Evolutionary conservation across 805 yeast species (phyloP).

Genomic region (Grigorovia humatica): DNA sequence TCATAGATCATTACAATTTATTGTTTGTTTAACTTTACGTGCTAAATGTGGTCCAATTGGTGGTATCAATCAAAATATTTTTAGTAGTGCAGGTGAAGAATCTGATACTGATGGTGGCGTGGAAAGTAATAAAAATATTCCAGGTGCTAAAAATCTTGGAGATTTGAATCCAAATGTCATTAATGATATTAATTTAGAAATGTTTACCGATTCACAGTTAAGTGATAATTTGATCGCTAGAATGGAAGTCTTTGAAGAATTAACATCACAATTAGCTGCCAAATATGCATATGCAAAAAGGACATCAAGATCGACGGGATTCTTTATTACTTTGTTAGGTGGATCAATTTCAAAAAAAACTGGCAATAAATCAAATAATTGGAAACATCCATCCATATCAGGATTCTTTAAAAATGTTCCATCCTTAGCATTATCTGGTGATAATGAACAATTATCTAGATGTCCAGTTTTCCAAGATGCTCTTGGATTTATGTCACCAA

Average conservation of each 20-base stretch:
- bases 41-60: slow-evolving; percentile 36
- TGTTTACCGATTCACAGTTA: slow-evolving; percentile 30
- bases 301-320: slow-evolving; percentile 46
- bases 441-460: slow-evolving; percentile 26
- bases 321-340: slow-evolving; percentile 31
- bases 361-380: slow-evolving; percentile 5
- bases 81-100: slow-evolving; percentile 21
- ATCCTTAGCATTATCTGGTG: slow-evolving; percentile 24
- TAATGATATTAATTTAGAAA: slow-evolving; percentile 24
- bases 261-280: slow-evolving; percentile 39
- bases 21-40: slow-evolving; percentile 45
- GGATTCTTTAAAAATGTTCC: slow-evolving; percentile 27
- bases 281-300: slow-evolving; percentile 62
- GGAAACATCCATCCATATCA: slow-evolving; percentile 21
- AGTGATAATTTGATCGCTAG: slow-evolving; percentile 32
- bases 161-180: slow-evolving; percentile 20
- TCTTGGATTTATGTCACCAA: slow-evolving; percentile 23
- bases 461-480: slow-evolving; percentile 32
- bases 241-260: slow-evolving; percentile 33
- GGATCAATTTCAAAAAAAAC: slow-evolving; percentile 15
- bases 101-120: slow-evolving; percentile 6
- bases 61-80: slow-evolving; percentile 24
- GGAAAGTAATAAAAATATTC: slow-evolving; percentile 3
- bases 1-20: slow-evolving; percentile 47
- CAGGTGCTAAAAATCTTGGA: slow-evolving; percentile 11